phyloP scores from a whole-genome alignment of 768 basidiomycete genomes.

The Suillus discolor region DNA sequence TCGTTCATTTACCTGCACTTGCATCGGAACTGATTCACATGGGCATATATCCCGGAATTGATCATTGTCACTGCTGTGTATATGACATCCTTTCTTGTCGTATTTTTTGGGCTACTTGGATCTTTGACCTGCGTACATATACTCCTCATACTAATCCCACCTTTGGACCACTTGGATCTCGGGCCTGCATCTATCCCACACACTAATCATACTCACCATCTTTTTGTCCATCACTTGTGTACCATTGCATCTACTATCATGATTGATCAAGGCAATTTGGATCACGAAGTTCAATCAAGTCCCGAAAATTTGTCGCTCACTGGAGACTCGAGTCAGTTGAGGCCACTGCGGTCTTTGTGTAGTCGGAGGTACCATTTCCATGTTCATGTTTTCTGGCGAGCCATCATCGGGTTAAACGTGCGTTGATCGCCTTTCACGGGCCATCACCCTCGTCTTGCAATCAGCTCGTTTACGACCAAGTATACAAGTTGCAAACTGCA shows the following conservation, averaged over 20 bases:
- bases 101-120: not conserved
- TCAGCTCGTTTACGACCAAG: too few species aligned
- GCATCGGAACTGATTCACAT: constrained; percentile 6
- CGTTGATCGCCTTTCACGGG: too few species aligned
- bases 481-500: too few species aligned
- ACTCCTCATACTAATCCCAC: not conserved
- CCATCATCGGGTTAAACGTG: too few species aligned
- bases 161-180: not conserved
- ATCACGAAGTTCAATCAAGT: too few species aligned
- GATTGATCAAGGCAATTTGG: not conserved
- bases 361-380: too few species aligned
- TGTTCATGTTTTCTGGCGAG: too few species aligned
- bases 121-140: not conserved
- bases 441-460: too few species aligned
- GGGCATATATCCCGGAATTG: not conserved
- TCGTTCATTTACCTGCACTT: constrained; percentile 14
- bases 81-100: not conserved
- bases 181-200: not conserved
- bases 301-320: too few species aligned
- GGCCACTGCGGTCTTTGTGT: not conserved
- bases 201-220: not conserved
- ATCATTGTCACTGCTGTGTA: not conserved
- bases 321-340: not conserved
- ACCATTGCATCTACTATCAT: not conserved
- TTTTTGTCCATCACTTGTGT: not conserved